These are phyloP conservation scores for Pezicula neosporulosa DNA, from an alignment of 2,329 filamentous ascomycete species.

Conservation along the genomic window DNA sequence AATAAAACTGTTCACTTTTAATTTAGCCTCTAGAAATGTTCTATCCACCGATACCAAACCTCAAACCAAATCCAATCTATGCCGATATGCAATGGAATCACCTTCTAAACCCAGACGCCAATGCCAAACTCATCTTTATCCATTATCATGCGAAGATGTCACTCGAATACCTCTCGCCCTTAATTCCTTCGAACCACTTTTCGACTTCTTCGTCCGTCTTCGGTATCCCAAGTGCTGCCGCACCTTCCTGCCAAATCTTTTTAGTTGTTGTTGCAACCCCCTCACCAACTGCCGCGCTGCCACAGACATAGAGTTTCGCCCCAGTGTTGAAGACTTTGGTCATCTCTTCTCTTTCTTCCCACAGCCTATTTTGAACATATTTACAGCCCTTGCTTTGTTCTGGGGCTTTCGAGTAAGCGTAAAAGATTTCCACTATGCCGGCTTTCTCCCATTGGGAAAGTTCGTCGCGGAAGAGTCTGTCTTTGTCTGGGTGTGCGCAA, in stretches of 20 bases:
- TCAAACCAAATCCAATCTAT: too few relatives aligned
- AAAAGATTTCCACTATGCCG: slow-evolving; percentile 19
- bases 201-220: slow-evolving; percentile 37
- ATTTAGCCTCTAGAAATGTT: too few relatives aligned
- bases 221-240: slow-evolving; percentile 26
- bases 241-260: slow-evolving; percentile 37
- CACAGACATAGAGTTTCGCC: slow-evolving; percentile 25
- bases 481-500: slow-evolving; percentile 18
- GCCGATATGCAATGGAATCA: too few relatives aligned
- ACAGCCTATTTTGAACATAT: slow-evolving; percentile 24
- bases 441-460: slow-evolving; percentile 19
- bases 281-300: slow-evolving; percentile 33
- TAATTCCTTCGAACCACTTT: slow-evolving; percentile 40
- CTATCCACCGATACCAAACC: too few relatives aligned
- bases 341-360: slow-evolving; percentile 20
- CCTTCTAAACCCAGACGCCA: too few relatives aligned
- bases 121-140: background rate
- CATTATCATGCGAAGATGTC: slow-evolving; percentile 35
- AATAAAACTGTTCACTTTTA: too few relatives aligned
- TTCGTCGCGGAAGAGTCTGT: slow-evolving; percentile 18
- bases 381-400: slow-evolving; percentile 17
- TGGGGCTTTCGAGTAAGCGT: slow-evolving; percentile 15
- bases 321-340: slow-evolving; percentile 18
- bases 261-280: slow-evolving; percentile 37
- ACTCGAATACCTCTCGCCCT: slow-evolving; percentile 41